Base-by-base conservation (phyloP, 768 basidiomycete species). In the Termitomyces heimii region DNA sequence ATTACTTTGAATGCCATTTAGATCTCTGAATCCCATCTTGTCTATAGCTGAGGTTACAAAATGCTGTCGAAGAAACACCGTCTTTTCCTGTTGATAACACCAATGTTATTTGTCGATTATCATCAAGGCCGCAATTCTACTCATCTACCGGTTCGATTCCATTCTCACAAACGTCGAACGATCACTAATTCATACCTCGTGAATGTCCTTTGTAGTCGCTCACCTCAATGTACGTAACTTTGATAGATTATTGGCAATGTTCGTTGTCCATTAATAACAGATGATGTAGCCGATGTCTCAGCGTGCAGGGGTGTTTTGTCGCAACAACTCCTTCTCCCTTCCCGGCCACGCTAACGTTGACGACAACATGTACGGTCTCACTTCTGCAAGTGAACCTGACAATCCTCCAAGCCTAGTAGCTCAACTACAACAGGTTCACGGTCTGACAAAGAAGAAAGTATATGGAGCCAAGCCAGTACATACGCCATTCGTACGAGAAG, bases 361-460 rank as follows among this genome's bases (percentile, higher is more conserved):
- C 55, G 31, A 56, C 55, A 54, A 54, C 44, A 59, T 62, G 61
- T 43, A 45, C n/a, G 46, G 26, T 29, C 26, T 48, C n/a, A 16
- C 57, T 20, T 53, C 49, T 8, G 18, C 67, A 61, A 55, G 32
- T 45, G 70, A 67, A 37, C 58, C 64, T 39, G 59, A 65, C 32
- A 39, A 70, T 22, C 63, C 72, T 2, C 81, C 79, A 4, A 84
- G 76, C 56, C 72, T 89, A 0, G 87, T 89, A 48, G 75, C 71
- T 24, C 83, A 82, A 24, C 74, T 88, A 16, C 83, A 88, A 67
- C 82, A 84, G 63, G 77, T 82, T 35, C 86, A 88, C 56, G 86
- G 86, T 3, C 64, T 89, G 47, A 85, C 83, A 8, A 86, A 86
- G 71, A 88, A 87, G 71, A 85, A 85, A 61, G 75, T 83, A 8